phyloP scores from a whole-genome alignment of 306 rosid species.

The Pyrus bretschneideri region DNA sequence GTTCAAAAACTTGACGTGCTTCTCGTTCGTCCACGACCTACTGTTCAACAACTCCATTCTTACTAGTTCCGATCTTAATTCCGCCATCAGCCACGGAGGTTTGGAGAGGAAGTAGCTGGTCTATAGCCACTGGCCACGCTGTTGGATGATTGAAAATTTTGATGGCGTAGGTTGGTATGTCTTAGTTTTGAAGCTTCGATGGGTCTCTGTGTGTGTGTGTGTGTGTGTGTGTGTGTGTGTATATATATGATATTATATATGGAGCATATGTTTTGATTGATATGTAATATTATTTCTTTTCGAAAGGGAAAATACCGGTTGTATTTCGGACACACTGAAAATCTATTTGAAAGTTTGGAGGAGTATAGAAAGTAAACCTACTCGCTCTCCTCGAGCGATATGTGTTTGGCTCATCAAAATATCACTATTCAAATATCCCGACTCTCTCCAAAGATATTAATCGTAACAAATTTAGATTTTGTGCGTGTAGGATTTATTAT shows the following conservation, averaged over 20 bases:
- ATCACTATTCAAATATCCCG: not conserved
- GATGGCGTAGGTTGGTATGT: not conserved
- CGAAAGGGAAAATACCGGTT: too few species aligned
- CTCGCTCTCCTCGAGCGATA: not conserved
- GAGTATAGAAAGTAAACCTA: not conserved
- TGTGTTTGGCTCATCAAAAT: not conserved
- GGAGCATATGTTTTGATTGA: not conserved
- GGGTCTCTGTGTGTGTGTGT: too few species aligned
- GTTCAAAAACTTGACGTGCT: slow-evolving; percentile 59
- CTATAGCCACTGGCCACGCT: not conserved
- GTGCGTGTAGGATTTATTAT: not conserved
- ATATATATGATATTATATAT: not conserved
- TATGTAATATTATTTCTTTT: not conserved
- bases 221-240: too few species aligned
- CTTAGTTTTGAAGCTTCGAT: not conserved
- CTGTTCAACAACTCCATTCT: slow-evolving; percentile 20
- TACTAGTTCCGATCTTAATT: not conserved
- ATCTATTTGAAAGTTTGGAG: not conserved
- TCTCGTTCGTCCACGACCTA: slow-evolving; percentile 69
- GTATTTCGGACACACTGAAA: too few species aligned
- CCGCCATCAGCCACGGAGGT: not conserved
- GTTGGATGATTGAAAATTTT: not conserved
- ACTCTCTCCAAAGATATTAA: not conserved
- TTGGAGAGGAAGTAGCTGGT: not conserved
- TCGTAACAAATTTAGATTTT: not conserved